Base-by-base conservation (phyloP, 768 basidiomycete species). In the Glaciozyma martinii region DNA sequence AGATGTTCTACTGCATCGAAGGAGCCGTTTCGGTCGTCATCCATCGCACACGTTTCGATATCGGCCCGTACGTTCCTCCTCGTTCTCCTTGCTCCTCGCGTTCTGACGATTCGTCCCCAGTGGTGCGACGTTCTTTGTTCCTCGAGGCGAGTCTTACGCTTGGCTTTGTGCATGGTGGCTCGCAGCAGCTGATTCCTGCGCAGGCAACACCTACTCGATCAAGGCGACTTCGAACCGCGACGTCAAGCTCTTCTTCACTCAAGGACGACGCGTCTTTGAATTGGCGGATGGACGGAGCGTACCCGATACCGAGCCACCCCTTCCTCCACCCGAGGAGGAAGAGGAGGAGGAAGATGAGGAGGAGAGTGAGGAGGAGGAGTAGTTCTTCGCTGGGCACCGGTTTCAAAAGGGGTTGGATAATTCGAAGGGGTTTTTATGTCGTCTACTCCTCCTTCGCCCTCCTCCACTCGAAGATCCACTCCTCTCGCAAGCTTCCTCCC, bases 171-270 rank as follows among this genome's bases (percentile, higher is more conserved):
- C 10, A 29, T n/a, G 8, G 13, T 23, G 13, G 12, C 47, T 15
- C 50, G 25, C 18, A 29, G 13, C 8, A 27, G 23, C 25, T 50
- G 7, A 23, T 23, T 15, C 13, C 27, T 15, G 15, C 25, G 3
- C 18, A 43, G 65, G 65, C 57, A 70, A 70, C 63, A 33, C 47
- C 23, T 70, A 70, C 65, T 40, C 43, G 13, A 70, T 70, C 63
- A 47, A 43, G 40, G 63, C 68, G 37, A 65, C 62, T 27, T 82
- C 81, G 25, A 82, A 86, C 56, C 84, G 88, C 43, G 85, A 87
- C 56, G 90, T 86, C 27, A 84, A 82, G 72, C 77, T 98, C 12
- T 95, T 94, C 79, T 98, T 97, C 78, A 86, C 90, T 1, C 94
- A 97, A 78, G 89, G 89, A 0, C 81, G 86, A 10, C 62, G 68